A percentile compares a stretch with the other conserved stretches of the same genome.
These are phyloP conservation scores for Erythrobasidium yunnanense DNA, from an alignment of 768 basidiomycete genomes.

Conservation along the genomic window DNA sequence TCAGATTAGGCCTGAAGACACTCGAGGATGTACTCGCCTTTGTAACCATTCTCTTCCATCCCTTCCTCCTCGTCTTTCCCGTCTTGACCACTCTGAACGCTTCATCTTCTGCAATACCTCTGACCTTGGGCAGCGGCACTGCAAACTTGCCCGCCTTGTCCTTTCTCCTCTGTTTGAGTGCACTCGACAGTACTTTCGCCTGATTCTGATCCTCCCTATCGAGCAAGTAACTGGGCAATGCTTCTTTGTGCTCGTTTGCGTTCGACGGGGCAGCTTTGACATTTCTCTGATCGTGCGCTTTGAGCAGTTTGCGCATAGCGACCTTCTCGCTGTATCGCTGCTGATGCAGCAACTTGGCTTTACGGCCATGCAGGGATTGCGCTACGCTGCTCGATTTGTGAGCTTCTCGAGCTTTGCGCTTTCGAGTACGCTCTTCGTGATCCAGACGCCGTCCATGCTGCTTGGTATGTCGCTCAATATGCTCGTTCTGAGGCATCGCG, in stretches of 20 bases:
- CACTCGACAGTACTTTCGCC: constrained; percentile 86
- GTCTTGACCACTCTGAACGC: constrained; percentile 99
- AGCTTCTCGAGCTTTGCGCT: constrained; percentile 44
- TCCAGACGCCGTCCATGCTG: constrained; percentile 91
- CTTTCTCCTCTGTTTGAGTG: constrained; percentile 96
- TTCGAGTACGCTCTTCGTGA: constrained; percentile 80
- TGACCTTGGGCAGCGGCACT: constrained; percentile 89
- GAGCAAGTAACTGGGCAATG: constrained; percentile 85
- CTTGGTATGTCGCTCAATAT: constrained; percentile 30
- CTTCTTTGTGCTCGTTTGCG: constrained; percentile 71
- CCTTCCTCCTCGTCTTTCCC: constrained; percentile 87
- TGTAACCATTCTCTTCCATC: constrained; percentile 95
- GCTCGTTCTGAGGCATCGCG: not conserved
- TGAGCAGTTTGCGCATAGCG: constrained; percentile 97
- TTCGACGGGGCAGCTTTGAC: constrained; percentile 79
- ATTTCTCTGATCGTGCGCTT: constrained; percentile 96
- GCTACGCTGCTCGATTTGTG: constrained; percentile 63
- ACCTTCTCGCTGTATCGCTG: constrained; percentile 96
- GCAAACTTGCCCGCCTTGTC: constrained; percentile 98
- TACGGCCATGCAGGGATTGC: constrained; percentile 89
- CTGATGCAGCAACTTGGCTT: constrained; percentile 94
- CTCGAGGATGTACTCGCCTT: constrained; percentile 51
- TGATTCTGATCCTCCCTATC: constrained; percentile 98
- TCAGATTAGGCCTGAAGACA: constrained; percentile 45
- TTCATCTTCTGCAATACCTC: constrained; percentile 97